Evolutionary conservation across 2,329 filamentous ascomycete species (phyloP), one percentile per base, ranked within the genome.

Genomic region (Cladosporium phlei): DNA sequence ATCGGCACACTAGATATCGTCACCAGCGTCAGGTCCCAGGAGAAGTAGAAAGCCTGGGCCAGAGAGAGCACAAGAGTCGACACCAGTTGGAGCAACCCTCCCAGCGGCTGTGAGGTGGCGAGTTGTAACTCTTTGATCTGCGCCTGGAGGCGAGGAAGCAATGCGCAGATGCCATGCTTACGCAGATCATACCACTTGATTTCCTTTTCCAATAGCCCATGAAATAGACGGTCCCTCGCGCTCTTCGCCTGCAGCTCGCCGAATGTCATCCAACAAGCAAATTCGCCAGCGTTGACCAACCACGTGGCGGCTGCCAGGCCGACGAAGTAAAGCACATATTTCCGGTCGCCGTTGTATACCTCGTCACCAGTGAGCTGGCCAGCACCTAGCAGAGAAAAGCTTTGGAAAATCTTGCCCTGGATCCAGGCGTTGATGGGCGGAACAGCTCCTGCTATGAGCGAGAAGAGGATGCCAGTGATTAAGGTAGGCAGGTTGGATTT

Each of bases 11-110:
- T 84, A 0, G 84, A 78, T 3, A 95, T 70, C 9, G 91, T 82
- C 2, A 94, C 82, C 0, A 95, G 70, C 0, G 90, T 89, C 12
- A 97, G 73, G 52, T 83, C 83, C 88, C 87, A 96, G 0, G 87
- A 93, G 56, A 79, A 85, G 61, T 80, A 84, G 22, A 96, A 76
- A 0, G 89, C 88, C 1, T 96, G 71, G 1, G 69, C 71, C 1
- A 95, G 67, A 7, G 85, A 85, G 4, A 79, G 78, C 4, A 83
- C 24, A 0, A 81, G 76, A 3, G 83, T 80, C n/a, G 85, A 71
- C 0, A 79, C 55, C 51, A 86, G 82, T 49, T 81, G 77, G 6
- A 86, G 59, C 1, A 86, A 64, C 34, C 84, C 78, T 0, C 89
- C 90, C 1, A 96, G 71, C 1, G 88, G 83, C 54, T 93, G 84